Evolutionary conservation across 257 asterid species (phyloP).

Genomic region (Solanum rostratum): DNA sequence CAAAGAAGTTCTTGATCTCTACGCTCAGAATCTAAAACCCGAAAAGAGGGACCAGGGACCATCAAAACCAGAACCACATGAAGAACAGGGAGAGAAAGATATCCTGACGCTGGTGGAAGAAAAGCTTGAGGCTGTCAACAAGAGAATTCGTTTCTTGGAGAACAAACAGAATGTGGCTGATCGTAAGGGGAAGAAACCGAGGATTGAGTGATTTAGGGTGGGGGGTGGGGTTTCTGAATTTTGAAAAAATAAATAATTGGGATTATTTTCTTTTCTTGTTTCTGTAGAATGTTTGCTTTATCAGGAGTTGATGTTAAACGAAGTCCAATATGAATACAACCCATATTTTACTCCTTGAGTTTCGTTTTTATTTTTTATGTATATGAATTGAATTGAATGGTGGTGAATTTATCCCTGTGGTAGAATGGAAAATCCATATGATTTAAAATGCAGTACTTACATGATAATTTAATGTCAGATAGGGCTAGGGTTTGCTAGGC

Average conservation of each 20-base stretch:
- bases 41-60: neutral
- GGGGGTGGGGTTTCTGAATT: neutral
- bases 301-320: neutral
- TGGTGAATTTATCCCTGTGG: neutral
- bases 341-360: neutral
- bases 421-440: neutral
- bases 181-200: neutral
- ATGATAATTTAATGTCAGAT: neutral
- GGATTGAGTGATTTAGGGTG: neutral
- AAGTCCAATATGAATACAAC: neutral
- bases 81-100: neutral
- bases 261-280: neutral
- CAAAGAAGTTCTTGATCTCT: neutral
- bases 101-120: neutral
- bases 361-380: neutral
- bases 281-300: neutral
- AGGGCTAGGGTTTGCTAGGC: neutral
- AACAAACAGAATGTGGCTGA: neutral
- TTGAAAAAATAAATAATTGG: neutral
- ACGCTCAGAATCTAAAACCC: neutral
- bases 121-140: neutral
- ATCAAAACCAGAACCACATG: neutral
- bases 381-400: neutral
- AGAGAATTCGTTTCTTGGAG: neutral
- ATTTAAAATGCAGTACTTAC: neutral